phyloP scores from a whole-genome alignment of 164 flowering plant species.

The Macadamia integrifolia region DNA sequence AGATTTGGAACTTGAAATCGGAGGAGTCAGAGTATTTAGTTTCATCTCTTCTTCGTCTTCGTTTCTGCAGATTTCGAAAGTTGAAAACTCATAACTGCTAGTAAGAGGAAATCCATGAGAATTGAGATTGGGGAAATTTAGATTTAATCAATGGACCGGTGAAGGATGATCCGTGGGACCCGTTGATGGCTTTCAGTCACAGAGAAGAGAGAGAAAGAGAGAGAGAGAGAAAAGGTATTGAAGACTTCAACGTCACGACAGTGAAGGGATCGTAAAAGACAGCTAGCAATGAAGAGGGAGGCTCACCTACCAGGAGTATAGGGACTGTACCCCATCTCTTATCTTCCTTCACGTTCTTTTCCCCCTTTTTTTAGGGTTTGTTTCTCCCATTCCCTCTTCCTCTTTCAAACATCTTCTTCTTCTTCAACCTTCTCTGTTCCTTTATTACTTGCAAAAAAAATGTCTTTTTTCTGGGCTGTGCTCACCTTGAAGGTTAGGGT shows the following conservation, averaged over 20 bases:
- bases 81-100: no score
- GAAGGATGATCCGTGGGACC: slow-evolving; percentile 13
- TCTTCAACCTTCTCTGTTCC: neutral
- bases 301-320: slow-evolving; percentile 50
- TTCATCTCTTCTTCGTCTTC: no score
- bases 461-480: no score
- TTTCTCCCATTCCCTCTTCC: slow-evolving; percentile 5
- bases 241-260: slow-evolving; percentile 54
- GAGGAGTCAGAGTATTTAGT: no score
- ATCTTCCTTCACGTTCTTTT: neutral
- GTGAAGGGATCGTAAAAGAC: slow-evolving; percentile 38
- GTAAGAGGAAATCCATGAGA: neutral
- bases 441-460: neutral
- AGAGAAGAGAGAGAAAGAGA: neutral
- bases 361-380: slow-evolving; percentile 22
- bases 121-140: no score
- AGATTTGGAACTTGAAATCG: no score
- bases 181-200: neutral
- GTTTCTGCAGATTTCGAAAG: no score
- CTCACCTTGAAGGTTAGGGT: neutral
- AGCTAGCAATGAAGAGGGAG: slow-evolving; percentile 68
- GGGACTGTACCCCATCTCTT: neutral
- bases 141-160: neutral
- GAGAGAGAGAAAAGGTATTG: slow-evolving; percentile 6
- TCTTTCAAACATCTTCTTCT: neutral